Conservation (phyloP, 768 basidiomycete species). For the Antrodiella citrinella region DNA sequence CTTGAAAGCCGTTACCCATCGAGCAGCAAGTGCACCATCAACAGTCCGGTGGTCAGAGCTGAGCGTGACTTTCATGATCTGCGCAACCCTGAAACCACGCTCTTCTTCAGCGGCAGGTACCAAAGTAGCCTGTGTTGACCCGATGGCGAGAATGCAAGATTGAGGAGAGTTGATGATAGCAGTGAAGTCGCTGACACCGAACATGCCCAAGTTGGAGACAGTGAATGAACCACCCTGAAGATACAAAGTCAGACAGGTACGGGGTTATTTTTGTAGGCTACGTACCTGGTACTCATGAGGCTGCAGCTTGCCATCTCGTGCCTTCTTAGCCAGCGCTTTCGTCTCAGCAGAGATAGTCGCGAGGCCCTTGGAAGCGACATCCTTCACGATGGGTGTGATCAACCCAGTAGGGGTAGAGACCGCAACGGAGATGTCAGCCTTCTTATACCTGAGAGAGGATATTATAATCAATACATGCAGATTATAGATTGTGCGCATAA, state of each 20-base stretch:
- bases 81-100: conserved; percentile 88
- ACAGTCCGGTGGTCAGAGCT: conserved; percentile 94
- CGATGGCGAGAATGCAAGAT: conserved; percentile 95
- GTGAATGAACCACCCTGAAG: conserved; percentile 92
- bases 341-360: conserved; percentile 88
- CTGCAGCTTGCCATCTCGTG: conserved; percentile 91
- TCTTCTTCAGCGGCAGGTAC: conserved; percentile 84
- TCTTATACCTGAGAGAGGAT: conserved; percentile 71
- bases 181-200: conserved; percentile 88
- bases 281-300: conserved; percentile 92
- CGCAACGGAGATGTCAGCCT: conserved; percentile 94
- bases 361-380: conserved; percentile 88
- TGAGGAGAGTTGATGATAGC: conserved; percentile 99
- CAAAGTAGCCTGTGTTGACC: conserved; percentile 77
- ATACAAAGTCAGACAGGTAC: too few relatives aligned
- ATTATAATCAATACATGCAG: too few relatives aligned
- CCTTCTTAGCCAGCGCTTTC: conserved; percentile 89
- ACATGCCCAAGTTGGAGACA: conserved; percentile 99
- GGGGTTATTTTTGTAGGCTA: too few relatives aligned
- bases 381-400: conserved; percentile 95
- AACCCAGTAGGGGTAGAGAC: conserved; percentile 94
- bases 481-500: too few relatives aligned
- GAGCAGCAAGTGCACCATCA: conserved; percentile 91
- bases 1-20: conserved; percentile 91
- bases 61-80: conserved; percentile 93